Conservation (phyloP, 768 basidiomycete genomes). For the Mycena rebaudengoi region DNA sequence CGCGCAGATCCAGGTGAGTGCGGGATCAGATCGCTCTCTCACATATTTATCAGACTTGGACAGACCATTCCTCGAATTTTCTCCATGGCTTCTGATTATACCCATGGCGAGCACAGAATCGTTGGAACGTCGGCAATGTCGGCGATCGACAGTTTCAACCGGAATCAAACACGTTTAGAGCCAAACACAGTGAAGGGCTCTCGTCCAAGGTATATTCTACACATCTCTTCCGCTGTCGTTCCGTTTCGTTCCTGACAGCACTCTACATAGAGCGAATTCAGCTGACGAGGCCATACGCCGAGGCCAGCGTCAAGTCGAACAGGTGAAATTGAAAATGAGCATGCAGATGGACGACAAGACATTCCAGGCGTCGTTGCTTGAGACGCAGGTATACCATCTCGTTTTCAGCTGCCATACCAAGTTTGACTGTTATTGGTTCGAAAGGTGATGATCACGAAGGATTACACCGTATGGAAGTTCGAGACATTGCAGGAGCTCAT, state of each 20-base stretch:
- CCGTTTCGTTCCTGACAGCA: not conserved
- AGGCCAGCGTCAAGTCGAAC: slow-evolving; percentile 91
- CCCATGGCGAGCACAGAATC: slow-evolving; percentile 79
- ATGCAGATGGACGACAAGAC: slow-evolving; percentile 96
- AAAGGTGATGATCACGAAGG: slow-evolving; percentile 87
- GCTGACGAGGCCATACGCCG: slow-evolving; percentile 87
- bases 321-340: slow-evolving; percentile 86
- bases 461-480: slow-evolving; percentile 92
- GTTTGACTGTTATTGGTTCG: slow-evolving; percentile 11
- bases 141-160: slow-evolving; percentile 91
- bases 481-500: slow-evolving; percentile 88
- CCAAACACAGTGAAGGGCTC: slow-evolving; percentile 60
- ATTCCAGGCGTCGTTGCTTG: slow-evolving; percentile 85
- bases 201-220: slow-evolving; percentile 66
- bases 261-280: slow-evolving; percentile 68
- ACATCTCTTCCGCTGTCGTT: not conserved
- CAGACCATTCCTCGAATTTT: slow-evolving; percentile 90
- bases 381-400: slow-evolving; percentile 73
- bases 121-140: slow-evolving; percentile 86
- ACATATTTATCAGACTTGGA: not conserved
- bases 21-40: not conserved
- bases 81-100: slow-evolving; percentile 82
- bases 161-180: slow-evolving; percentile 81
- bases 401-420: no score
- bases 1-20: slow-evolving; percentile 79